Evolutionary conservation across 2,329 filamentous ascomycete genomes (phyloP).

Genomic region (Arachnomyces sp.): DNA sequence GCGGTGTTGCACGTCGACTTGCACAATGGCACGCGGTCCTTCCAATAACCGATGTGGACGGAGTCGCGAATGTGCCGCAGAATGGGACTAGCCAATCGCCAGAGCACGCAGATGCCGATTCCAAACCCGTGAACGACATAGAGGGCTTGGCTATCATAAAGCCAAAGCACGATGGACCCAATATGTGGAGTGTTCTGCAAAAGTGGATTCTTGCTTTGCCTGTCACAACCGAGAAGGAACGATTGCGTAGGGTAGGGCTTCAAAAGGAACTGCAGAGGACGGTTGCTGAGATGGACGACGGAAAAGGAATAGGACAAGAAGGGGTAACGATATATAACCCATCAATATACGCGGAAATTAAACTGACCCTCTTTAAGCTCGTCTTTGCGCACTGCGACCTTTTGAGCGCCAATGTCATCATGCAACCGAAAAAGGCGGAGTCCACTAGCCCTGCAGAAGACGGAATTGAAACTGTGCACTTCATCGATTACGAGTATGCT

Average conservation of each 20-base stretch:
- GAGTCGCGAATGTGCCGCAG: constrained; percentile 7
- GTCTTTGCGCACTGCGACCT: constrained; percentile 95
- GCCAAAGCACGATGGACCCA: constrained; percentile 66
- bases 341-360: background rate
- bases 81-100: constrained; percentile 40
- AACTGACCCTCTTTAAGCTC: constrained; percentile 44
- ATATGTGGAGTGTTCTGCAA: constrained; percentile 90
- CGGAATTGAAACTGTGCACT: constrained; percentile 55
- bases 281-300: constrained; percentile 63
- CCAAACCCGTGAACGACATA: constrained; percentile 16
- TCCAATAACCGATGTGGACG: constrained; percentile 39
- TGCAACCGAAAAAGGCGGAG: constrained; percentile 47
- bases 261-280: constrained; percentile 68
- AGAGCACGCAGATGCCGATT: constrained; percentile 31
- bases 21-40: constrained; percentile 85
- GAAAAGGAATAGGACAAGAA: constrained; percentile 66
- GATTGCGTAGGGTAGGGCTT: constrained; percentile 57
- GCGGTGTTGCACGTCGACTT: constrained; percentile 72
- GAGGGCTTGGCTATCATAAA: constrained; percentile 37
- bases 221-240: constrained; percentile 60
- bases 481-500: constrained; percentile 98
- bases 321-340: constrained; percentile 47
- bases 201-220: constrained; percentile 91
- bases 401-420: constrained; percentile 91
- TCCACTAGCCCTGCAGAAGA: constrained; percentile 24